Evolutionary conservation across 2,329 filamentous ascomycete genomes (phyloP), one percentile per base, ranked within the genome.

Genomic region (Chrysoporthe austroafricana): DNA sequence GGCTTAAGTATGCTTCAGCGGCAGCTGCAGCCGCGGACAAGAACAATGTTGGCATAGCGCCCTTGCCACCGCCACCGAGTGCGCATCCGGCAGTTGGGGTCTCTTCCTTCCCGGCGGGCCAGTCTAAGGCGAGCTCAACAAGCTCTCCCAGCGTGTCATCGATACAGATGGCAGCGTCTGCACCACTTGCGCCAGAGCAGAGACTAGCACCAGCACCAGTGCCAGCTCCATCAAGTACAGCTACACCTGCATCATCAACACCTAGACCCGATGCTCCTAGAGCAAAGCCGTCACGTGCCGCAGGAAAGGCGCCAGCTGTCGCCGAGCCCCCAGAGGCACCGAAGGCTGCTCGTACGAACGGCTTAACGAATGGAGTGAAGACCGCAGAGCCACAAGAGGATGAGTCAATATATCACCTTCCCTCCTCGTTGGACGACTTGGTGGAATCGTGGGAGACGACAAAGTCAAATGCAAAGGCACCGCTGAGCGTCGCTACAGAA

Each of bases 1-100:
- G 92, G 1, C 84, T 99, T 72, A 98, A 98, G 80, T 99, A 99
- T 77, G 96, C 96, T 57, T 98, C 96, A 48, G 96, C 96, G 0
- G 96, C 96, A 0, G 96, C 96, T 0, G 96, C 96, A 0, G 96
- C 95, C 0, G 95, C 96, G 0, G 94, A 97, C 73, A 87, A 83
- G 80, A 94, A 93, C 82, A 95, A 91, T 76, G 91, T 98, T 42
- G 96, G 96, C 36, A 97, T 99, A 75, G 90, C 95, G 68, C 96
- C 96, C 52, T 84, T 98, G 75, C 96, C 96, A 66, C 95, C 96
- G 70, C 96, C 96, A 74, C 94, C 94, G 39, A 91, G 91, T 48
- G 79, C 84, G 56, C 77, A 80, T 66, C 71, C 70, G 71, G 76
- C 82, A 36, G 73, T 77, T 13, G 78, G 79, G 69, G 80, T 83